A percentile compares a stretch with the other conserved stretches of the same genome.
Conservation (phyloP, 2,329 filamentous ascomycete species). For the Phyllachora maydis region DNA sequence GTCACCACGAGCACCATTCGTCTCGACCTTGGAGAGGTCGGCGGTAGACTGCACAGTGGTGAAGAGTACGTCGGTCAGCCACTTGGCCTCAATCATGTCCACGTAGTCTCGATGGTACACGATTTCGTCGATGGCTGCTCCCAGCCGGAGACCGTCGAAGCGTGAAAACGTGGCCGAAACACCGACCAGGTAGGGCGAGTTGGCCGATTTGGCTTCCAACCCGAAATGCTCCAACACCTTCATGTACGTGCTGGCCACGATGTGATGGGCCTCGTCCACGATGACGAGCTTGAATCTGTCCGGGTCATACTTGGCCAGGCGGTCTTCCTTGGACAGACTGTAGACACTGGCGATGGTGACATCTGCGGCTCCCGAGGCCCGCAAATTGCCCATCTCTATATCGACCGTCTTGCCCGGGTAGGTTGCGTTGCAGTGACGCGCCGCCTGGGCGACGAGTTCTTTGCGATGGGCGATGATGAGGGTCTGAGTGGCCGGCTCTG, state of each 20-base stretch:
- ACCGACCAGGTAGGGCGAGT: slow-evolving; percentile 54
- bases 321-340: slow-evolving; percentile 57
- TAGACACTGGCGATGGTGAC: slow-evolving; percentile 86
- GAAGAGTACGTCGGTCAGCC: slow-evolving; percentile 82
- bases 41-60: slow-evolving; percentile 75
- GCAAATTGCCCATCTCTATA: slow-evolving; percentile 70
- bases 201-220: slow-evolving; percentile 23
- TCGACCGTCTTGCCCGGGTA: slow-evolving; percentile 72
- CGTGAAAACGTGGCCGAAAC: slow-evolving; percentile 61
- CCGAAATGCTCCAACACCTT: slow-evolving; percentile 60
- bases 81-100: slow-evolving; percentile 64
- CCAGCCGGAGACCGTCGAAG: slow-evolving; percentile 67
- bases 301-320: slow-evolving; percentile 70
- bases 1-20: too few species aligned
- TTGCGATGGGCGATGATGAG: slow-evolving; percentile 82
- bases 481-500: slow-evolving; percentile 46
- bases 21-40: slow-evolving; percentile 51
- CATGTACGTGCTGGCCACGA: slow-evolving; percentile 68
- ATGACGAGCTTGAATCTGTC: slow-evolving; percentile 68
- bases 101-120: slow-evolving; percentile 72
- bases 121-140: slow-evolving; percentile 78
- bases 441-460: slow-evolving; percentile 88
- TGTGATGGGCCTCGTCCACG: slow-evolving; percentile 94
- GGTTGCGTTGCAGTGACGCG: slow-evolving; percentile 56
- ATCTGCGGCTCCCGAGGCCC: slow-evolving; percentile 64